phyloP scores from a whole-genome alignment of 2,329 filamentous ascomycete genomes.

The Sporothrix brunneoviolacea region DNA sequence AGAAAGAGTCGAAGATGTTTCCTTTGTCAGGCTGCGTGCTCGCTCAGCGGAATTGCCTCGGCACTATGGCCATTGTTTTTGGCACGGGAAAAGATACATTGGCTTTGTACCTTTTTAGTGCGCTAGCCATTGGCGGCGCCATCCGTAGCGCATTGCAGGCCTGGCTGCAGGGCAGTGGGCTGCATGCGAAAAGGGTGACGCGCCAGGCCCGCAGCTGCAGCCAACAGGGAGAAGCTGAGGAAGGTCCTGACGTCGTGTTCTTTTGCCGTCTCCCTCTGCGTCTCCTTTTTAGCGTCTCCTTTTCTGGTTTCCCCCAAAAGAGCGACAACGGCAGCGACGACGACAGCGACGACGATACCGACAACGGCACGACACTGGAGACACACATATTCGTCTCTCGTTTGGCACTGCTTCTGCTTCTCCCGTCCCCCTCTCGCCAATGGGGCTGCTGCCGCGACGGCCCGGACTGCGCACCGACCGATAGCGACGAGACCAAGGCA shows the following conservation, averaged over 20 bases:
- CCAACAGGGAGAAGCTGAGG: neutral
- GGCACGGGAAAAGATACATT: neutral
- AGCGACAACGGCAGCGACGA: neutral
- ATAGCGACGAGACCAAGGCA: too few species aligned
- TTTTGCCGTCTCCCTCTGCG: neutral
- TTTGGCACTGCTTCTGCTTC: neutral
- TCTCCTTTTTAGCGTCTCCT: neutral
- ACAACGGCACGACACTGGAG: too few species aligned
- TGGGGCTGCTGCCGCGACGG: conserved; percentile 9
- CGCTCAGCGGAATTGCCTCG: conserved; percentile 4
- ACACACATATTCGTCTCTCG: too few species aligned
- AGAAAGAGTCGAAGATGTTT: neutral
- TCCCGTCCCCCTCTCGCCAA: neutral
- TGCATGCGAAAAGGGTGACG: too few species aligned
- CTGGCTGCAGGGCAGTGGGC: neutral
- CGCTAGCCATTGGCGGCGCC: neutral
- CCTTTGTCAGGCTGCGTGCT: neutral
- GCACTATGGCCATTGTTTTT: neutral
- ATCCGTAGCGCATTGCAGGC: neutral
- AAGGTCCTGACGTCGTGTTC: conserved; percentile 16
- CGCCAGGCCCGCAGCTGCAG: neutral
- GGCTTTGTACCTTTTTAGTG: neutral
- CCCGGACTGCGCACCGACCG: conserved; percentile 10
- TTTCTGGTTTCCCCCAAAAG: neutral
- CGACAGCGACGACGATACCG: neutral